Percentiles rank a stretch among this genome's conserved stretches.
Evolutionary conservation across 257 asterid genomes (phyloP).

Genomic region (Fraxinus excelsior): DNA sequence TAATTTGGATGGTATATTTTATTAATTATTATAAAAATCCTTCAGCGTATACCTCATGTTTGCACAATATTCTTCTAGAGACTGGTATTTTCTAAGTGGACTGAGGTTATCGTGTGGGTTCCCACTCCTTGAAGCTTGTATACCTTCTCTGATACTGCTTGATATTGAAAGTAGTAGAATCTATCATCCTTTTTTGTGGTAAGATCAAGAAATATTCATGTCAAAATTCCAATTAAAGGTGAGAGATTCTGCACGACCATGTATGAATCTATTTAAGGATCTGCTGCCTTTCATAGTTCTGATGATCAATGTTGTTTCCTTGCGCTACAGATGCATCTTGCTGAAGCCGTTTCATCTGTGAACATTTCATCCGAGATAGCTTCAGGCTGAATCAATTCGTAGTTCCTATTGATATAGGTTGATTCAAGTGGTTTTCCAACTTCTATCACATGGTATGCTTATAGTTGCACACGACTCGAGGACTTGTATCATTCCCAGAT

Average conservation of each 20-base stretch:
- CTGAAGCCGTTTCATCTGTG: constrained; percentile 43
- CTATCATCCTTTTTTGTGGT: constrained; percentile 17
- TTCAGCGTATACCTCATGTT: constrained; percentile 7
- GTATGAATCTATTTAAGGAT: constrained; percentile 33
- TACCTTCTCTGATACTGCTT: constrained; percentile 7
- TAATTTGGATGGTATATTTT: not conserved
- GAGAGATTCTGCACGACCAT: constrained; percentile 38
- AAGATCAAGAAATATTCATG: constrained; percentile 7
- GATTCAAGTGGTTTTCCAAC: constrained; percentile 39
- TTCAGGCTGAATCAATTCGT: constrained; percentile 34
- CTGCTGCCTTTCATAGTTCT: constrained; percentile 34
- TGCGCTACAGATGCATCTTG: constrained; percentile 45
- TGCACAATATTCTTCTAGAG: constrained; percentile 23
- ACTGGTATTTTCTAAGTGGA: constrained; percentile 19
- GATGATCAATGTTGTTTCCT: constrained; percentile 42
- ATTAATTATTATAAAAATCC: not conserved
- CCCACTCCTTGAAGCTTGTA: constrained; percentile 14
- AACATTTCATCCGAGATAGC: constrained; percentile 40
- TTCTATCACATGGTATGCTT: constrained; percentile 26
- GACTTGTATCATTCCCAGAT: not conserved
- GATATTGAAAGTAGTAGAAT: constrained; percentile 21
- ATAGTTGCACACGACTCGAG: constrained; percentile 9
- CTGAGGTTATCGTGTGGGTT: constrained; percentile 9
- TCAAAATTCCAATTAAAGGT: constrained; percentile 34
- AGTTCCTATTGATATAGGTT: constrained; percentile 43